A percentile compares a stretch with the other conserved stretches of the same genome.
Evolutionary conservation across 2,329 filamentous ascomycete genomes (phyloP).

Genomic region (Ascochyta clinopodiicola): DNA sequence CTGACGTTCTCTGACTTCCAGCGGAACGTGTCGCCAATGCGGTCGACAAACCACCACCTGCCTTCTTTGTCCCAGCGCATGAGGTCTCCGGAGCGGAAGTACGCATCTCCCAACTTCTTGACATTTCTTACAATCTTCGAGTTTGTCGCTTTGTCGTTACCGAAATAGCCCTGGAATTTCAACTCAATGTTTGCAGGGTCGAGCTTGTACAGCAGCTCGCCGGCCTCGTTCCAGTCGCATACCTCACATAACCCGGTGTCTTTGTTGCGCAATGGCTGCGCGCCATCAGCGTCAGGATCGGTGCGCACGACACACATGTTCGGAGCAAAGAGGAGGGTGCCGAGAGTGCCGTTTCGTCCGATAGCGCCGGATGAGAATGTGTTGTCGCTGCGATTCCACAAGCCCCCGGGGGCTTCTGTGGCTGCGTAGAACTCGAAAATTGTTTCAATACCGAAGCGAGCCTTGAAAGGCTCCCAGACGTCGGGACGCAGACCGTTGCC

Average conservation of each 20-base stretch:
- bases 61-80: slow-evolving; percentile 42
- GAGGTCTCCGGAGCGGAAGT: slow-evolving; percentile 48
- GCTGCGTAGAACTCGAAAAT: slow-evolving; percentile 51
- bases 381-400: slow-evolving; percentile 61
- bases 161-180: slow-evolving; percentile 71
- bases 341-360: slow-evolving; percentile 71
- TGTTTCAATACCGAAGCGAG: slow-evolving; percentile 47
- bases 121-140: slow-evolving; percentile 46
- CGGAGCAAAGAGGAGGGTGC: slow-evolving; percentile 59
- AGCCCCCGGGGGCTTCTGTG: slow-evolving; percentile 63
- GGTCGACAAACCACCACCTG: slow-evolving; percentile 48
- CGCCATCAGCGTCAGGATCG: slow-evolving; percentile 66
- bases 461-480: slow-evolving; percentile 50
- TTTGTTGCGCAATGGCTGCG: slow-evolving; percentile 67
- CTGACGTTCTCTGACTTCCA: slow-evolving; percentile 56
- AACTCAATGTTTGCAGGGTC: slow-evolving; percentile 52
- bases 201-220: slow-evolving; percentile 67
- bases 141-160: slow-evolving; percentile 41
- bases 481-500: slow-evolving; percentile 53
- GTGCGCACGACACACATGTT: slow-evolving; percentile 68
- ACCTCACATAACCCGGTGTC: slow-evolving; percentile 70
- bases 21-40: slow-evolving; percentile 50
- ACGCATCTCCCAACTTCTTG: slow-evolving; percentile 45
- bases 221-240: slow-evolving; percentile 68
- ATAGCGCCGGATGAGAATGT: slow-evolving; percentile 68